Conservation (phyloP, 176 grass and related monocot species). For the Alloteropsis semialata region DNA sequence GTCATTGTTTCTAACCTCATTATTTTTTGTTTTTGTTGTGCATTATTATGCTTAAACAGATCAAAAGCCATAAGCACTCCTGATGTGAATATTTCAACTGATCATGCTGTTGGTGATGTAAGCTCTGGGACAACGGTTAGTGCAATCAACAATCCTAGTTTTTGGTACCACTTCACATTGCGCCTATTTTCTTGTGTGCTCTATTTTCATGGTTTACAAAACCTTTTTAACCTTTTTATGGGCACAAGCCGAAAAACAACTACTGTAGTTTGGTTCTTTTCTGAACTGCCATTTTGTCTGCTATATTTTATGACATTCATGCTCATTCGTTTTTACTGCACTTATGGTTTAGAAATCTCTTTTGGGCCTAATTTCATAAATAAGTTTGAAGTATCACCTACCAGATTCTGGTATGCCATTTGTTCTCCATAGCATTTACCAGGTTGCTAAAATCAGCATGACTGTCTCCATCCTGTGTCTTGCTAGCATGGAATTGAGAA, state of each 20-base stretch:
- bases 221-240: background rate
- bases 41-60: conserved; percentile 35
- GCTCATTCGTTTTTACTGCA: background rate
- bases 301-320: background rate
- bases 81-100: conserved; percentile 42
- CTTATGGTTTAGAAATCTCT: background rate
- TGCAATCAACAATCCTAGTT: background rate
- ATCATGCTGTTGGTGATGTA: conserved; percentile 14
- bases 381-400: background rate
- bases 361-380: background rate
- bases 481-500: background rate
- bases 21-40: background rate
- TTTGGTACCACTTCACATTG: background rate
- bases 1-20: conserved; percentile 3
- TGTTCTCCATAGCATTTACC: background rate
- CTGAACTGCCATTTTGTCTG: background rate
- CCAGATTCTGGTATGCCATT: background rate
- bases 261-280: background rate
- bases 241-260: background rate
- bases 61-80: conserved; percentile 45
- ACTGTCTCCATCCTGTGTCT: background rate
- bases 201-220: background rate
- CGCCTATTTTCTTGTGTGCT: background rate
- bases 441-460: background rate
- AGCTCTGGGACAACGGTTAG: conserved; percentile 35